These are phyloP conservation scores for Candida parachauliodes DNA, from an alignment of 805 yeast genomes.

Conservation along the genomic window DNA sequence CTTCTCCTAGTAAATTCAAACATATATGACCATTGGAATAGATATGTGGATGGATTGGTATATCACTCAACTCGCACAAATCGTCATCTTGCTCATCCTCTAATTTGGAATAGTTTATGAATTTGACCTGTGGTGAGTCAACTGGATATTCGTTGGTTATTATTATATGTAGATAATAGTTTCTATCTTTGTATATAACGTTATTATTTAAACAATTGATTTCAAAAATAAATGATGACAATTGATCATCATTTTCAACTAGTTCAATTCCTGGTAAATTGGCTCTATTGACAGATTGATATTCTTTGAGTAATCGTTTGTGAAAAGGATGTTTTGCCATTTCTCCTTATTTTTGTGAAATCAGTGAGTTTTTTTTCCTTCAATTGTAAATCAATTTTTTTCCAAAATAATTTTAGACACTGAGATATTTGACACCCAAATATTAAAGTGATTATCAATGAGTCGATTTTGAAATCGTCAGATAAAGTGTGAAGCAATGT, in stretches of 20 bases:
- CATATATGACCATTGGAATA: constrained; percentile 81
- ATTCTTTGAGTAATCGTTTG: constrained; percentile 28
- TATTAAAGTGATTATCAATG: no score
- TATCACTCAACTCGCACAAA: constrained; percentile 12
- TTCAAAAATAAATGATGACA: constrained; percentile 20
- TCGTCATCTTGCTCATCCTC: constrained; percentile 9
- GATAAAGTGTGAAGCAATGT: no score
- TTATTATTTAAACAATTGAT: constrained; percentile 13
- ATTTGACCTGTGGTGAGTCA: constrained; percentile 54
- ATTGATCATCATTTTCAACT: constrained; percentile 14
- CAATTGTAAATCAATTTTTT: no score
- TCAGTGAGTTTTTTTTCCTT: not conserved
- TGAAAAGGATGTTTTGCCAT: constrained; percentile 23
- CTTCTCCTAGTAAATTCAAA: constrained; percentile 58
- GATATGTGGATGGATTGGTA: constrained; percentile 73
- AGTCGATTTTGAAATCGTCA: no score
- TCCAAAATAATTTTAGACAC: no score
- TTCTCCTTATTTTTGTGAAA: no score
- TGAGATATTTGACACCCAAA: no score
- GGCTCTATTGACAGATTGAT: constrained; percentile 13
- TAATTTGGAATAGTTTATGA: constrained; percentile 28
- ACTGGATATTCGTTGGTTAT: constrained; percentile 52
- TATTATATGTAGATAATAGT: constrained; percentile 41
- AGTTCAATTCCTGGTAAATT: constrained; percentile 23
- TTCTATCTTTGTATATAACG: constrained; percentile 15